Percentiles rank a stretch among this genome's conserved stretches.
Conservation (phyloP, 495 filamentous ascomycete species). For the Penicillium desertorum region DNA sequence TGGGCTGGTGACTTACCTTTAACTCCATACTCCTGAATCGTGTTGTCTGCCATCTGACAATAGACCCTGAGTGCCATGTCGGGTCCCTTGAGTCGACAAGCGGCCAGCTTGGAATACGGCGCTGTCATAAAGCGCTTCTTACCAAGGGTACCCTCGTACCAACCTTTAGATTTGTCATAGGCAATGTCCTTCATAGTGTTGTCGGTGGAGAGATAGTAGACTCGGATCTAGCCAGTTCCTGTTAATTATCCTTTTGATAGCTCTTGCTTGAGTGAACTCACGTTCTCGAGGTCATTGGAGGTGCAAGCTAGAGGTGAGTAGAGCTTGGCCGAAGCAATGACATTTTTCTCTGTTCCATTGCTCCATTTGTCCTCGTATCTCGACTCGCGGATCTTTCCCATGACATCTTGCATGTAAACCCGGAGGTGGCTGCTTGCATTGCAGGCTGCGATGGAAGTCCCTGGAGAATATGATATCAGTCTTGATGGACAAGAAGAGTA, state of each 20-base stretch:
- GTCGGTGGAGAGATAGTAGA: slow-evolving; percentile 11
- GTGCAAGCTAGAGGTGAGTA: slow-evolving; percentile 14
- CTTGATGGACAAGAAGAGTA: neutral
- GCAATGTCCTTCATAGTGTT: slow-evolving; percentile 12
- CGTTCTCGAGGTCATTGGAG: slow-evolving; percentile 11
- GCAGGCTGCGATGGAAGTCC: slow-evolving; percentile 18
- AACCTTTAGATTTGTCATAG: slow-evolving; percentile 15
- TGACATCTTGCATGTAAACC: slow-evolving; percentile 21
- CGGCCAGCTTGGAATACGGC: slow-evolving; percentile 17
- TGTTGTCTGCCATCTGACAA: slow-evolving; percentile 19
- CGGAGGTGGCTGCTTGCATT: slow-evolving; percentile 16
- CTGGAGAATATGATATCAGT: neutral
- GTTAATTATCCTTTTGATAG: neutral
- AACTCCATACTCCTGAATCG: slow-evolving; percentile 20
- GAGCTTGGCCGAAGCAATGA: slow-evolving; percentile 14
- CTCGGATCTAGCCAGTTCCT: slow-evolving; percentile 9
- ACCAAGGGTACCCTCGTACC: slow-evolving; percentile 16
- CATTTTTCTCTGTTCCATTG: slow-evolving; percentile 16
- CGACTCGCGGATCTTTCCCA: slow-evolving; percentile 15
- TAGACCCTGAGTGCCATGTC: slow-evolving; percentile 15
- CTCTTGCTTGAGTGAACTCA: neutral
- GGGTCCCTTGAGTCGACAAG: slow-evolving; percentile 11
- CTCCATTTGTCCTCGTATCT: slow-evolving; percentile 14
- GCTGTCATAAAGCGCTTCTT: slow-evolving; percentile 10
- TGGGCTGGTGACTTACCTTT: slow-evolving; percentile 3